Evolutionary conservation across 495 filamentous ascomycete species (phyloP).

Genomic region (Haplographium delicatum): DNA sequence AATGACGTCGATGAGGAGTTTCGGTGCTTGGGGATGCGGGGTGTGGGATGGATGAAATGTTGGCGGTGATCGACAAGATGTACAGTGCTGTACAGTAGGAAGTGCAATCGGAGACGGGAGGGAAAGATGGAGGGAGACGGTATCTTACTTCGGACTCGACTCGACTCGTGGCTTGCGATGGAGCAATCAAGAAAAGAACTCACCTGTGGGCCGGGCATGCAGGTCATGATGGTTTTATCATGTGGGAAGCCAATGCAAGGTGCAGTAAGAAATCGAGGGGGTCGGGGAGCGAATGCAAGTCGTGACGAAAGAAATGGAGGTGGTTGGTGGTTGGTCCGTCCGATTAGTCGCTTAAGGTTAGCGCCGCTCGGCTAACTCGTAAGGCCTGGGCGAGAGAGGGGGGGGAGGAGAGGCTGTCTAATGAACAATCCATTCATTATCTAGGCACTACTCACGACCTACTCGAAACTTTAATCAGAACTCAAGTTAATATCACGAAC

Average conservation of each 20-base stretch:
- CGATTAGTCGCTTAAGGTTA: not conserved
- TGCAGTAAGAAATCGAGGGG: conserved; percentile 8
- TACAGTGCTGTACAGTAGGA: no score
- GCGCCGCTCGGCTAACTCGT: no score
- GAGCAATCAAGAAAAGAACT: not conserved
- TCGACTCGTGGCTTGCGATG: not conserved
- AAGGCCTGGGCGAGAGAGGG: no score
- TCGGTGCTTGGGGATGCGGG: not conserved
- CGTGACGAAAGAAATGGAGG: not conserved
- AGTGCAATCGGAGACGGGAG: no score
- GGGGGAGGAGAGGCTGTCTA: no score
- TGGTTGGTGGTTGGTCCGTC: conserved; percentile 1
- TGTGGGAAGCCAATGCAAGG: not conserved
- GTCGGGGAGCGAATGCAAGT: not conserved
- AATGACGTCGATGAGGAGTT: conserved; percentile 17
- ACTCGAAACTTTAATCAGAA: no score
- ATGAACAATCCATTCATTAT: no score
- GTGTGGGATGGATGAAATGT: not conserved
- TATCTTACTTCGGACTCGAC: not conserved
- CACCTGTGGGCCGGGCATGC: not conserved
- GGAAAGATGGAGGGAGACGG: not conserved
- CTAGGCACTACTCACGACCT: no score
- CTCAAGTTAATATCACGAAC: no score
- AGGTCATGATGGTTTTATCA: conserved; percentile 6
- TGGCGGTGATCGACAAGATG: conserved; percentile 4